Evolutionary conservation across 257 asterid genomes (phyloP), one percentile per base, ranked within the genome.

Genomic region (Misopates orontium): DNA sequence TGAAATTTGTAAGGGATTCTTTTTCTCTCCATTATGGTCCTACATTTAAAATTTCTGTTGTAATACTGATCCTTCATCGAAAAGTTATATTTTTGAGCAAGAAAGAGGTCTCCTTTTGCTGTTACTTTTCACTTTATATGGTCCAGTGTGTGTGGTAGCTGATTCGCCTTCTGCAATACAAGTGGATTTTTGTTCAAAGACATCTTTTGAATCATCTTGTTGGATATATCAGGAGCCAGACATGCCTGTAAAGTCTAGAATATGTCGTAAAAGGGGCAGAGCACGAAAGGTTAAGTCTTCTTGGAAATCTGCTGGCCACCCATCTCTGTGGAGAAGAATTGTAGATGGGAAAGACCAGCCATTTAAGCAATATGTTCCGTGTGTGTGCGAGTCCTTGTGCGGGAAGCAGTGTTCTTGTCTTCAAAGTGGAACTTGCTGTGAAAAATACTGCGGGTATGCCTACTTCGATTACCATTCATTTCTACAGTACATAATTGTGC

Each of bases 291-390:
- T 90, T 47, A 94, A 90, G 71, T 88, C 91, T 71, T 94, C 99
- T 22, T 82, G 92, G 78, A 94, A 94, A 70, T 94, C 97, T 74
- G 90, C 97, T 66, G 99, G 99, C 36, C 99, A 90, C 79, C 99
- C 99, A 32, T 88, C 97, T 36, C 80, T 88, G 56, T 94, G 97
- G 96, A 90, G 97, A 82, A 85, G 96, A 82, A 78, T 86, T 53
- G 87, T 79, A 8, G 95, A 90, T 74, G 97, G 97, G 71, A 90
- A 94, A 77, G 90, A 88, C 66, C 83, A 66, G 79, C 84, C 92
- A 15, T 80, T 77, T 64, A 84, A 79, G 55, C 97, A 86, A 62
- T 90, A 83, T 71, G 44, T 71, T 69, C 99, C 99, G 41, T 94
- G 99, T 73, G 79, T 64, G 40, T 91, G 98, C 80, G 82, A 83